phyloP scores from a whole-genome alignment of 2,329 filamentous ascomycete species.

The Coccinonectria pachysandricola region DNA sequence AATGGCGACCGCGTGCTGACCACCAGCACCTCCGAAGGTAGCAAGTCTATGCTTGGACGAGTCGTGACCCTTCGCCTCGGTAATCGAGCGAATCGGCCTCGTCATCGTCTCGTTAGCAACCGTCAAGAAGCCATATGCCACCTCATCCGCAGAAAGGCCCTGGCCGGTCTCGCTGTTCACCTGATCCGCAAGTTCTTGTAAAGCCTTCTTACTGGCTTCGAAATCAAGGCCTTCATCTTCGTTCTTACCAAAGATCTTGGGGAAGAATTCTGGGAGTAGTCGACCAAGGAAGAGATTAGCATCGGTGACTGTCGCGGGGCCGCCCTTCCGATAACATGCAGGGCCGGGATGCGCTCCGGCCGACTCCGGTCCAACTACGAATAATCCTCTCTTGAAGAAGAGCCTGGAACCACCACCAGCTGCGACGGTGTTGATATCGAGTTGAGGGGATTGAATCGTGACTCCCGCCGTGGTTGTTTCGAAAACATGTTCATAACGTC shows the following conservation, averaged over 20 bases:
- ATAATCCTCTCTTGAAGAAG: conserved; percentile 82
- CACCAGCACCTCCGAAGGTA: conserved; percentile 85
- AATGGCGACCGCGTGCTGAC: conserved; percentile 87
- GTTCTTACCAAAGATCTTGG: conserved; percentile 86
- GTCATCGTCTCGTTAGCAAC: conserved; percentile 92
- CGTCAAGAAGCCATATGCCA: conserved; percentile 80
- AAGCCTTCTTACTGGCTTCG: conserved; percentile 62
- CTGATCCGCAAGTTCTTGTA: conserved; percentile 64
- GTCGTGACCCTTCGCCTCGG: conserved; percentile 85
- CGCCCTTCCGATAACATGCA: conserved; percentile 82
- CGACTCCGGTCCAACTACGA: conserved; percentile 82
- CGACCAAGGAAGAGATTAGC: conserved; percentile 80
- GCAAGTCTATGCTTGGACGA: conserved; percentile 84
- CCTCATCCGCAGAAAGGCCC: conserved; percentile 68
- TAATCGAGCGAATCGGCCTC: conserved; percentile 78
- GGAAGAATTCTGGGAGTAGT: conserved; percentile 82
- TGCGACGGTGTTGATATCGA: conserved; percentile 92
- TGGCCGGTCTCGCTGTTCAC: conserved; percentile 68
- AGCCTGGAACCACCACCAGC: conserved; percentile 78
- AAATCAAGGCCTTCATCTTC: conserved; percentile 73
- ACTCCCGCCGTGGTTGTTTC: conserved; percentile 92
- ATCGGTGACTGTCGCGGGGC: conserved; percentile 85
- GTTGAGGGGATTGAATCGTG: conserved; percentile 81
- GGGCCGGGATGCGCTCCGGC: conserved; percentile 84
- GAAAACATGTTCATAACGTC: conserved; percentile 85